Percentiles rank a stretch among this genome's conserved stretches.
phyloP scores from a whole-genome alignment of 306 rosid genomes.

The Quercus cerris region DNA sequence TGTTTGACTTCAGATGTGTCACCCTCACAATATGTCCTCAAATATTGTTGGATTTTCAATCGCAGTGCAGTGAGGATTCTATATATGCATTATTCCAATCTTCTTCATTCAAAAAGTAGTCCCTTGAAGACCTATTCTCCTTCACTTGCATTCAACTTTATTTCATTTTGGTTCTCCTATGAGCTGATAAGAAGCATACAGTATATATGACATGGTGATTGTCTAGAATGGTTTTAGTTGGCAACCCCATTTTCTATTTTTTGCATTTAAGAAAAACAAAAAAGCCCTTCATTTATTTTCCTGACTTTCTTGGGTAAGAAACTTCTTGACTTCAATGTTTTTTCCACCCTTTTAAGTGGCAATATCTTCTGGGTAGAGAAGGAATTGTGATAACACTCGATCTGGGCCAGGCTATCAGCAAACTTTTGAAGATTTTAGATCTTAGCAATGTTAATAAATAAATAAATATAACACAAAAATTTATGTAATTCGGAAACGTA shows the following conservation, averaged over 20 bases:
- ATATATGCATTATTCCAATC: constrained; percentile 35
- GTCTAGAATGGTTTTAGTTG: background rate
- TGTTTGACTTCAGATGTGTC: constrained; percentile 25
- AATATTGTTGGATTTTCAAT: constrained; percentile 14
- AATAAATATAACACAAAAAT: no score
- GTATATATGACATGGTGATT: background rate
- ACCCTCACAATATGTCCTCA: constrained; percentile 12
- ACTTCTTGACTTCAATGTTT: no score
- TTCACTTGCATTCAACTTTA: constrained; percentile 35
- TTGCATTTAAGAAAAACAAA: no score
- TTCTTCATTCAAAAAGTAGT: constrained; percentile 33
- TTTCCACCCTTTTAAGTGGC: no score
- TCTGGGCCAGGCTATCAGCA: no score
- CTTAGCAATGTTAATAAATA: no score
- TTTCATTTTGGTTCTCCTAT: constrained; percentile 23
- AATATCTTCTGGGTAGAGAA: no score
- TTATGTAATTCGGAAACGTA: no score
- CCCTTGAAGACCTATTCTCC: background rate
- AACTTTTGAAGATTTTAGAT: no score
- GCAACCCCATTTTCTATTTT: background rate
- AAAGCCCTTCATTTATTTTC: no score
- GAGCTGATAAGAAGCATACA: background rate
- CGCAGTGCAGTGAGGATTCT: constrained; percentile 6
- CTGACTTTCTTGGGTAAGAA: no score
- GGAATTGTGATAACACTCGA: no score